Base-by-base conservation (phyloP, 2,329 filamentous ascomycete genomes). In the Calonectria hongkongensis region DNA sequence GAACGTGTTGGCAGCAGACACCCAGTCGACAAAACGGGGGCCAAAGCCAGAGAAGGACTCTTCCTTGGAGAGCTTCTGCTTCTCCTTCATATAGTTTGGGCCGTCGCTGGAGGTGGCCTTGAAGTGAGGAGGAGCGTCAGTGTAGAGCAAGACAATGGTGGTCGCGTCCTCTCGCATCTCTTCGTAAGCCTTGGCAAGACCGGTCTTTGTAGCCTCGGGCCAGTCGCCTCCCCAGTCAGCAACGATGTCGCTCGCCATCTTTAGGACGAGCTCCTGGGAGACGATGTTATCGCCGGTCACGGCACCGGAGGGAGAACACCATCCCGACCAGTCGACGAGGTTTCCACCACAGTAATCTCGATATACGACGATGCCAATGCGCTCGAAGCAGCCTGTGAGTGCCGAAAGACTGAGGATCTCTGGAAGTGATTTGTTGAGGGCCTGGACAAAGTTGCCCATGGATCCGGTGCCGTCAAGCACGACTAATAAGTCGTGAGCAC, bases 301-400 rank as follows among this genome's bases (percentile, higher is more conserved):
- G 28, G 69, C 71, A 3, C 69, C 75, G 1, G 77, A 77, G 16
- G 79, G 78, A 25, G 78, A 80, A 51, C 79, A 83, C 88, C 88
- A 89, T 3, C 88, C 87, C 0, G 88, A 89, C 86, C 87, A 90
- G 62, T 88, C 81, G 2, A 85, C 83, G 28, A 87, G 72, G 4
- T 65, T 51, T 16, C 79, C 77, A 15, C 74, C 70, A 72, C 79
- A 82, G 76, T 89, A 89, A 79, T 90, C 88, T 7, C 88, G 84
- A 73, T 89, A 90, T 1, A 85, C 86, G 15, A 89, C 78, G 4
- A 89, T 82, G 8, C 87, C 88, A 66, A 89, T 87, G 2, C 87
- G 84, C 5, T 85, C 83, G 76, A 90, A 89, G 75, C 86, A 87
- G 65, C 82, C 84, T 0, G 88, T 89, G 1, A 89, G 81, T 1